Conservation (phyloP, 169 alveolate species). For the Eimeria sp. region DNA sequence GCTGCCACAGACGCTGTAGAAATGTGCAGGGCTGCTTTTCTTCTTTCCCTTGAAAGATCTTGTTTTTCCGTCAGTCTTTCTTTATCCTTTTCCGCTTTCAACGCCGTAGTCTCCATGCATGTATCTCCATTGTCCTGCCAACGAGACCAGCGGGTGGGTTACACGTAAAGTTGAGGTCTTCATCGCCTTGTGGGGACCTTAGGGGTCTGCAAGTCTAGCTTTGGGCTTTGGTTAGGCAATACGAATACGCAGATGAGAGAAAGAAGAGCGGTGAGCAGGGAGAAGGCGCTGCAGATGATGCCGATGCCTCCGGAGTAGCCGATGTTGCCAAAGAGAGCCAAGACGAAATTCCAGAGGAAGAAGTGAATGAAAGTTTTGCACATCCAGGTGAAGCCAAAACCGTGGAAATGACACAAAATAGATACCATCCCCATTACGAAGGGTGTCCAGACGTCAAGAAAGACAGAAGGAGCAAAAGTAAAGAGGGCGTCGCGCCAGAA, state of each 20-base stretch:
- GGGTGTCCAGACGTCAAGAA: conserved; percentile 68
- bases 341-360: conserved; percentile 62
- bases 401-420: conserved; percentile 60
- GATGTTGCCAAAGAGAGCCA: conserved; percentile 80
- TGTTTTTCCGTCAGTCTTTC: not conserved
- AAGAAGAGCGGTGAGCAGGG: conserved; percentile 72
- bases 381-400: conserved; percentile 44
- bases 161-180: not conserved
- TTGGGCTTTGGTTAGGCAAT: conserved; percentile 6
- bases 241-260: conserved; percentile 54
- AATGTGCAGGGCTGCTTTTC: not conserved
- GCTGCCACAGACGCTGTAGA: not conserved
- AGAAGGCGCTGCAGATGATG: conserved; percentile 70
- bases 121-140: not conserved
- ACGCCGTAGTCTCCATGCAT: not conserved
- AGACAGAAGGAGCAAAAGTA: conserved; percentile 66
- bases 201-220: conserved; percentile 5
- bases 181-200: not conserved
- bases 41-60: not conserved
- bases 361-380: conserved; percentile 55
- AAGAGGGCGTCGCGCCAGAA: conserved; percentile 64
- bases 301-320: conserved; percentile 82
- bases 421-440: conserved; percentile 77
- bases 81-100: not conserved
- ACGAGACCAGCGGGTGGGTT: not conserved